Evolutionary conservation across 306 rosid species (phyloP).

Genomic region (Adenanthera pavonina): DNA sequence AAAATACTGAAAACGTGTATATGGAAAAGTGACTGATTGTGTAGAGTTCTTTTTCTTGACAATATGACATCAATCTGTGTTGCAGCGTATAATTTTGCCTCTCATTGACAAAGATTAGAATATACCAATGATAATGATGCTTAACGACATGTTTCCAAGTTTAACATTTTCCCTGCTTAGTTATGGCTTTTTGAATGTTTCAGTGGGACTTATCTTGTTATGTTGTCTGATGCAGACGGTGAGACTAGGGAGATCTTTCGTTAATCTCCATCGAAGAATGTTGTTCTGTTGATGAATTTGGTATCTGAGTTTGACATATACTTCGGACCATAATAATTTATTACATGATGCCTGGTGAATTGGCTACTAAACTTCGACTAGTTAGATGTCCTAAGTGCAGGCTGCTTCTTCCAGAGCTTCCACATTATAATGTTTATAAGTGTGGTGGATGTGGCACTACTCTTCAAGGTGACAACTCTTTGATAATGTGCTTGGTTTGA

Average conservation of each 20-base stretch:
- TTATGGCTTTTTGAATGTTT: background rate
- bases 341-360: constrained; percentile 57
- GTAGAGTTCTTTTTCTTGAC: background rate
- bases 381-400: constrained; percentile 89
- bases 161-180: background rate
- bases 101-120: constrained; percentile 14
- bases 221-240: constrained; percentile 42
- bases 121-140: background rate
- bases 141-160: background rate
- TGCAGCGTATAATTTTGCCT: constrained; percentile 24
- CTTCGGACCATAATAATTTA: constrained; percentile 32
- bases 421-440: constrained; percentile 61
- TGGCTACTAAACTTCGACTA: constrained; percentile 64
- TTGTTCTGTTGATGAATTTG: constrained; percentile 29
- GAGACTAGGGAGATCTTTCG: constrained; percentile 32
- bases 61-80: constrained; percentile 1
- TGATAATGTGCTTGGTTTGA: constrained; percentile 27
- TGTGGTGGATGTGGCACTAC: constrained; percentile 86
- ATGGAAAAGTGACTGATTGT: background rate
- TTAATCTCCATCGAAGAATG: constrained; percentile 11
- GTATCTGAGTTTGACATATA: constrained; percentile 33
- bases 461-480: constrained; percentile 70
- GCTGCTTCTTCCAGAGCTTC: constrained; percentile 70
- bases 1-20: background rate
- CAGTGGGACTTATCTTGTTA: constrained; percentile 11